A percentile compares a stretch with the other conserved stretches of the same genome.
phyloP scores from a whole-genome alignment of 345 rosid genomes.

The Lumnitzera littorea region DNA sequence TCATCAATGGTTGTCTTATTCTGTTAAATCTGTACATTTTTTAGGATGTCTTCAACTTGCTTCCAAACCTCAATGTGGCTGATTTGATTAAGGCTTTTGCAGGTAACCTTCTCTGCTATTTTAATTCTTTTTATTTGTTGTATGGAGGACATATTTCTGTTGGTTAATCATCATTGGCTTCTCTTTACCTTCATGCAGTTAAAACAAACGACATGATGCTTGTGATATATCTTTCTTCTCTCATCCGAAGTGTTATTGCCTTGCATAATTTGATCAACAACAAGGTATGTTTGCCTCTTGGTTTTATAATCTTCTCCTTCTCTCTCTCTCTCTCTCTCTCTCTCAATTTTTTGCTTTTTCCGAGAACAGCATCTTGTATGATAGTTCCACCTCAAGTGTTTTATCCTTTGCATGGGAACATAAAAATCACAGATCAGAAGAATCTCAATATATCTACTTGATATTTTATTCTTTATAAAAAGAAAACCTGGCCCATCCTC shows the following conservation, averaged over 20 bases:
- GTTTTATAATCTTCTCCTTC: not conserved
- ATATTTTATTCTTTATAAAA: too few relatives aligned
- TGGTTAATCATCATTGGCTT: constrained; percentile 4
- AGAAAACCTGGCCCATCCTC: too few relatives aligned
- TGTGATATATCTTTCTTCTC: constrained; percentile 74
- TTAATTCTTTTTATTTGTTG: not conserved
- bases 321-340: not conserved
- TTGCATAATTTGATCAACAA: constrained; percentile 93
- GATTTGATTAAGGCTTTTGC: constrained; percentile 81
- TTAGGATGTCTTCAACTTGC: constrained; percentile 88
- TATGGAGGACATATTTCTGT: not conserved
- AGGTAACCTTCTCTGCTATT: constrained; percentile 31
- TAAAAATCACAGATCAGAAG: too few relatives aligned
- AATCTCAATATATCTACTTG: too few relatives aligned
- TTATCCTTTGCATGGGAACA: too few relatives aligned
- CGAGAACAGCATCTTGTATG: too few relatives aligned
- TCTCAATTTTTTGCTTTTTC: too few relatives aligned
- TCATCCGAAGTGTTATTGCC: constrained; percentile 76
- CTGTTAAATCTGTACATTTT: not conserved
- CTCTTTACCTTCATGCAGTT: constrained; percentile 34
- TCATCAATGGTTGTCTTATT: not conserved
- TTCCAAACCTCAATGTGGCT: constrained; percentile 69
- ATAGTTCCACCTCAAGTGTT: too few relatives aligned
- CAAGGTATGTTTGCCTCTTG: constrained; percentile 40
- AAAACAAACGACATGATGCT: constrained; percentile 93